Evolutionary conservation across 495 filamentous ascomycete genomes (phyloP), one percentile per base, ranked within the genome.

Genomic region (Rostrohypoxylon terebratum): DNA sequence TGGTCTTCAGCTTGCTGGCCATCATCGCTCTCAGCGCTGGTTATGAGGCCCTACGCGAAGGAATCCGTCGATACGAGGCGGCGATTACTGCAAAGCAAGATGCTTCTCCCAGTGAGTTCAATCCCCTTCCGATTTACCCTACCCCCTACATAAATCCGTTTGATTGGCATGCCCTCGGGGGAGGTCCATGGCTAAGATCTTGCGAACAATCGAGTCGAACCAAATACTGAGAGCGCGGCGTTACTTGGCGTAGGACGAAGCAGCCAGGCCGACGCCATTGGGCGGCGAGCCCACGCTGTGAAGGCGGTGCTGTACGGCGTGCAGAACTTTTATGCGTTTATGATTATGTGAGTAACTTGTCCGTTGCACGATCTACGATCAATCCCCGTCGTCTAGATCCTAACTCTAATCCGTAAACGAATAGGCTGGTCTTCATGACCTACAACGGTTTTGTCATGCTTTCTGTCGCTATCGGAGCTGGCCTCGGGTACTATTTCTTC

Each of bases 391-490:
- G 0, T 20, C 51, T 68, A 16, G 16, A 31, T 55, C 16, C 53
- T 59, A 18, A 55, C 51, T 9, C 18, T 61, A 16, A 16, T 2
- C 38, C 1, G 57, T 14, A 10, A 38, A 53, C 18, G 31, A 53
- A 36, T 50, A 99, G 96, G 96, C 83, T 99, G 69, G 84, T 99
- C 20, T 99, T 99, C 82, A 99, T 99, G 96, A 99, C 96, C 2
- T 99, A 99, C 80, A 99, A 99, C 73, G 96, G 96, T 14, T 94
- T 90, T 86, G 90, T 99, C 63, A 99, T 99, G 96, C 79, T 97
- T 68, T 87, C 95, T 0, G 93, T 98, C 10, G 93, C 91, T 10
- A 84, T 95, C 11, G 96, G 96, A 21, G 94, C 94, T 0, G 97
- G 95, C 59, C 74, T 97, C 48, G 96, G 96, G 40, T 97, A 97